Evolutionary conservation across 306 rosid species (phyloP).

Genomic region (Sphenostylis stenocarpa): DNA sequence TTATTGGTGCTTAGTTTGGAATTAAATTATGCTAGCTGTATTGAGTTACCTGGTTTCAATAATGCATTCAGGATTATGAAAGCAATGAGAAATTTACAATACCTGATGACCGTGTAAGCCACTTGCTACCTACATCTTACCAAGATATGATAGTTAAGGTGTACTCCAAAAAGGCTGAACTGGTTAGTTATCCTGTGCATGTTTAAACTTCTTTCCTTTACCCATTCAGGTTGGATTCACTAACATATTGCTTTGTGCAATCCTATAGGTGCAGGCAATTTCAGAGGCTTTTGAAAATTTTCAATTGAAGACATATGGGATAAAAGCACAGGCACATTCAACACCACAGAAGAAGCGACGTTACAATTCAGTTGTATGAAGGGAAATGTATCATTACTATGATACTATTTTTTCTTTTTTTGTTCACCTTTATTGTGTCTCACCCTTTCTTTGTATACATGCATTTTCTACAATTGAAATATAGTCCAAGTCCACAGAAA

Average conservation of each 20-base stretch:
- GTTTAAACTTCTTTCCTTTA: conserved; percentile 12
- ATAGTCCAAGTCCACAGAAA: conserved; percentile 22
- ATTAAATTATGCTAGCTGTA: not conserved
- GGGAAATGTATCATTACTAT: not conserved
- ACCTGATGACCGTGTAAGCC: conserved; percentile 77
- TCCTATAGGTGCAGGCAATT: conserved; percentile 69
- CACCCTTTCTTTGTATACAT: not conserved
- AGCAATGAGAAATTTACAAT: conserved; percentile 75
- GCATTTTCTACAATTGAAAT: conserved; percentile 14
- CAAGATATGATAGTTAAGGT: conserved; percentile 94
- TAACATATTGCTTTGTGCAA: conserved; percentile 32
- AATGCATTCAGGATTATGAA: conserved; percentile 89
- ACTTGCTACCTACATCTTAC: conserved; percentile 82
- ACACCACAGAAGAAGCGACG: conserved; percentile 89
- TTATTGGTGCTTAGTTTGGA: too few species aligned
- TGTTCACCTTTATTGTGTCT: not conserved
- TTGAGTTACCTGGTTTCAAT: too few species aligned
- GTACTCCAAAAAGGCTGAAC: conserved; percentile 88
- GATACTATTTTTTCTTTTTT: not conserved
- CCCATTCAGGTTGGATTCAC: not conserved
- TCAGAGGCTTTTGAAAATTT: conserved; percentile 94
- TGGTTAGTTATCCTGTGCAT: conserved; percentile 56
- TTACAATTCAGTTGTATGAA: conserved; percentile 23
- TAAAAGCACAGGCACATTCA: conserved; percentile 79
- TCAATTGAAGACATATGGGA: conserved; percentile 80